Base-by-base conservation (phyloP, 2,329 filamentous ascomycete genomes). In the Samsoniella hepiali region DNA sequence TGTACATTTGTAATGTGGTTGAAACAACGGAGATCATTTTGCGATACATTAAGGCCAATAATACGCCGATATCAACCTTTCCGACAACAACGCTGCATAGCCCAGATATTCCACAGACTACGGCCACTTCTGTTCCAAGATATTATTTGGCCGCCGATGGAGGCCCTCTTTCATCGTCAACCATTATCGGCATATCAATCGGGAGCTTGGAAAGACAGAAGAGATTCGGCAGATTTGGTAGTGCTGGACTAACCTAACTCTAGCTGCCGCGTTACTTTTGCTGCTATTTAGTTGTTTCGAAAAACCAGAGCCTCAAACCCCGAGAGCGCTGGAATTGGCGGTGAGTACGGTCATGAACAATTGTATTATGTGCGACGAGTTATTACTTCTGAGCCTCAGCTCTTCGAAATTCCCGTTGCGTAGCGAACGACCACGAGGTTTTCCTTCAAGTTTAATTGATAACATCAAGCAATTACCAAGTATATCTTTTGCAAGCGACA, bases 1-100 rank as follows among this genome's bases (percentile, higher is more conserved):
- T 70, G 27, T 68, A 65, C 29, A 56, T 70, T 17, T 70, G 68
- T 57, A 67, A 59, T 29, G 64, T 66, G 2, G 65, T 69, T 54
- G 65, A 65, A 29, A 32, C 59, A 40, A 61, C 65, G 22, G 66
- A 70, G 44, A 68, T 65, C 9, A 56, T 69, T 38, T 62, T 67
- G 27, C 66, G 67, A 8, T 65, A 66, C 45, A 68, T 63, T 6
- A 65, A 62, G 13, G 27, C 22, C 22, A 27, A 47, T 63, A 9
- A 34, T 10, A 34, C 42, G 15, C 49, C 22, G 22, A 5, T 8
- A 57, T 22, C 54, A 22, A 17, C 8, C 27, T 11, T 9, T 31
- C 10, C 22, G 22, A 57, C 38, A 10, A 32, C 38, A 31, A 45
- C 27, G 15, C 8, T 17, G 22, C 9, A 11, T 10, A 45, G 38